These are phyloP conservation scores for Ulmus americana DNA, from an alignment of 331 rosid species.

Conservation along the genomic window DNA sequence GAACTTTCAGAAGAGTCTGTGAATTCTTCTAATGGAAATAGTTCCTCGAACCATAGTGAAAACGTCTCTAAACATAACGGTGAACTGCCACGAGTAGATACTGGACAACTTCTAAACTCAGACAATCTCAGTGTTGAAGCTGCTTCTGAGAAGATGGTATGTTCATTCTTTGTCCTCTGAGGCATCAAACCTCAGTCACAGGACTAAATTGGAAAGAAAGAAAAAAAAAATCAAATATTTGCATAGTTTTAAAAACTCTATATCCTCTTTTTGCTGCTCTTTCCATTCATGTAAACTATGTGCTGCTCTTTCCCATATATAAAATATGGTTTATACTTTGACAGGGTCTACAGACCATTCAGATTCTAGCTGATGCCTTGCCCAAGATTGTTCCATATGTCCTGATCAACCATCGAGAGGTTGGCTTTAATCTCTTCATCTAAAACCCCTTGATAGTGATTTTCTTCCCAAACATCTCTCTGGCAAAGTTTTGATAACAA, in stretches of 20 bases:
- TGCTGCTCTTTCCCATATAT: slow-evolving; percentile 12
- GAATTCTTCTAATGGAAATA: slow-evolving; percentile 29
- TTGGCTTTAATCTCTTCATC: slow-evolving; percentile 23
- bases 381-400: slow-evolving; percentile 98
- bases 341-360: slow-evolving; percentile 86
- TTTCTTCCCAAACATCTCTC: background rate
- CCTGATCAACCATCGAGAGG: slow-evolving; percentile 98
- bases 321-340: slow-evolving; percentile 27
- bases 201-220: background rate
- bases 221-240: background rate
- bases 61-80: slow-evolving; percentile 33
- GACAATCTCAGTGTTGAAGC: slow-evolving; percentile 40
- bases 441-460: background rate
- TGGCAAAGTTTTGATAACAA: slow-evolving; percentile 1
- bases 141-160: slow-evolving; percentile 51
- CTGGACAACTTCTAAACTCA: slow-evolving; percentile 30
- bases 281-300: background rate
- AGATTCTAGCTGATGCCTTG: slow-evolving; percentile 88
- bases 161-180: slow-evolving; percentile 32
- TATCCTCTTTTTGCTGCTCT: background rate
- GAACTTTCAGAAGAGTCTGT: slow-evolving; percentile 36
- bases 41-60: slow-evolving; percentile 31
- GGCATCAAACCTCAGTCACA: background rate
- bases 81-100: slow-evolving; percentile 35
- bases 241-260: slow-evolving; percentile 5